Conservation (phyloP, 371 early-diverging fungal genomes). For the Apophysomyces trapeziformis region DNA sequence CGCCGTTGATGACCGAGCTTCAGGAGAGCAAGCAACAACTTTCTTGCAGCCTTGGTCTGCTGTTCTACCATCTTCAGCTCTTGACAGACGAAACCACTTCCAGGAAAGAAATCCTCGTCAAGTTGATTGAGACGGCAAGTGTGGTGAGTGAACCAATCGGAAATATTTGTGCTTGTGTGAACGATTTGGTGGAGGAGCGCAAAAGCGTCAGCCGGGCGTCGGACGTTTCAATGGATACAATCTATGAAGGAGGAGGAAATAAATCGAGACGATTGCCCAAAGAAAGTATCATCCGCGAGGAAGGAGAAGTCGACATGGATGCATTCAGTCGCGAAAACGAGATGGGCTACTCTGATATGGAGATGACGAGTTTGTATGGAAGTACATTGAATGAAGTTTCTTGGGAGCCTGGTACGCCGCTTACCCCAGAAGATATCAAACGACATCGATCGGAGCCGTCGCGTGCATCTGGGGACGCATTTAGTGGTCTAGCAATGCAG, state of each 20-base stretch:
- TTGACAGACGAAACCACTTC: slow-evolving; percentile 55
- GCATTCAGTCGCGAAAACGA: background rate
- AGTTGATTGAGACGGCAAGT: slow-evolving; percentile 28
- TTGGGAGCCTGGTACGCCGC: slow-evolving; percentile 11
- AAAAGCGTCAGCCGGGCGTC: slow-evolving; percentile 2
- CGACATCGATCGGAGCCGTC: slow-evolving; percentile 12
- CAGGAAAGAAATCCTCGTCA: slow-evolving; percentile 14
- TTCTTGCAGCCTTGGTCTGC: slow-evolving; percentile 67
- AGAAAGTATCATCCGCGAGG: slow-evolving; percentile 13
- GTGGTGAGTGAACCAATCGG: slow-evolving; percentile 30
- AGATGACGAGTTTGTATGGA: background rate
- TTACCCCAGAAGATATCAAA: slow-evolving; percentile 1
- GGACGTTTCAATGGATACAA: background rate
- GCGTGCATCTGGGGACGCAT: background rate
- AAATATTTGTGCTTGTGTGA: slow-evolving; percentile 28
- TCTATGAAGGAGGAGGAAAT: background rate
- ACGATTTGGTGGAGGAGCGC: slow-evolving; percentile 24
- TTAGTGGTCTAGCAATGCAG: background rate
- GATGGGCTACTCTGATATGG: background rate
- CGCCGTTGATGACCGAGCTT: slow-evolving; percentile 26
- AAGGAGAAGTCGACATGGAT: slow-evolving; percentile 11
- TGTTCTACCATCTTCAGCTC: slow-evolving; percentile 68
- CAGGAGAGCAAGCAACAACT: slow-evolving; percentile 46
- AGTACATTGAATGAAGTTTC: slow-evolving; percentile 5
- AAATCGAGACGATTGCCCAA: background rate